Base-by-base conservation (phyloP, 495 filamentous ascomycete species). In the Neurospora sublineolata region DNA sequence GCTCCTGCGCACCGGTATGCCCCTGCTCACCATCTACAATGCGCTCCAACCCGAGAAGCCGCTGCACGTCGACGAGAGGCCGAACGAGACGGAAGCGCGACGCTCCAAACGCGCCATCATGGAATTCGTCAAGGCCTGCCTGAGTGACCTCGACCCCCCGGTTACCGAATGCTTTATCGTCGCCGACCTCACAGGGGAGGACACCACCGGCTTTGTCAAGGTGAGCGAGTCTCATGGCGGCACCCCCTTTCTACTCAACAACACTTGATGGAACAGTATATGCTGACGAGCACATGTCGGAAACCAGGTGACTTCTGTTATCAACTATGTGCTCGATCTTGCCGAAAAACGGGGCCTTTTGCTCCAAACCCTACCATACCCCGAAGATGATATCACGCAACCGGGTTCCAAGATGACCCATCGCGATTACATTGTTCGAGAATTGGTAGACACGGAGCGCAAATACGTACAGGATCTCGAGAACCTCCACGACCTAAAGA, bases 381-480 rank as follows among this genome's bases (percentile, higher is more conserved):
- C 81, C 37, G 82, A 83, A 70, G 83, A 81, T 37, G 81, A 83
- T 27, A 75, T 81, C 8, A 80, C 84, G 60, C 80, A 82, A 12
- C 80, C 84, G 10, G 84, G 79, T 60, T 80, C 85, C 72, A 79
- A 87, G 75, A 88, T 93, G 75, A 95, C 92, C 68, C 93, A 93
- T 77, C 86, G 93, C 46, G 90, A 97, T 71, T 90, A 97, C 76
- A 91, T 98, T 72, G 87, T 99, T 38, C 88, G 91, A 75, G 95
- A 99, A 78, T 82, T 99, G 67, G 89, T 99, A 67, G 92, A 92
- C 75, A 98, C 94, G 5, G 95, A 99, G 79, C 90, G 95, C 46
- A 96, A 97, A 78, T 99, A 99, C 74, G 96, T 98, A n/a, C 94
- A 98, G 76, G 94, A 98, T 82, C 84, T 99, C 37, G 94, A 98